Base-by-base conservation (phyloP, 2,329 filamentous ascomycete species). In the Didymella segeticola region DNA sequence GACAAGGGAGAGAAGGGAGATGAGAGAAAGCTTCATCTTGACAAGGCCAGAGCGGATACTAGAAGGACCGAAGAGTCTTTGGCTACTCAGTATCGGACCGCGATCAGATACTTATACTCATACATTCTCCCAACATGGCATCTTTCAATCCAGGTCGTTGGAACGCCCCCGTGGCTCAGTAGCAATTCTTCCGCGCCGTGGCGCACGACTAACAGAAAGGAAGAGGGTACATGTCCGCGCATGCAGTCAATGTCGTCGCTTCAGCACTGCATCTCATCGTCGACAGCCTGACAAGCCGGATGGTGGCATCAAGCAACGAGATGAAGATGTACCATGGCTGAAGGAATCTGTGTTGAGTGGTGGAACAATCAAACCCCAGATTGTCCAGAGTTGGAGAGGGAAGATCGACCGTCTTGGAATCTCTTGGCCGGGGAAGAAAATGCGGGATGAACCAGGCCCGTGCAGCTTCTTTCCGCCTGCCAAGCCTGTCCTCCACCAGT, bases 21-120 rank as follows among this genome's bases (percentile, higher is more conserved):
- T 34, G 19, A 65, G 25, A 39, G 66, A 64, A 39, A 68, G 43
- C 63, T 70, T 70, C 69, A 71, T 57, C 60, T 55, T 37, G 38
- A 34, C 14, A 27, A n/a, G 22, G 37, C 36, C 33, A 42, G 27
- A 39, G 31, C 17, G 48, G 17, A 45, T 45, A 20, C 17, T 27
- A 48, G 31, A 33, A 33, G 37, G 37, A 29, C 38, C 14, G 34
- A 43, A 30, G 33, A 41, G 26, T 27, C 41, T 43, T 39, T 54
- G 39, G 26, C 33, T 43, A 23, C 36, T 41, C 26, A 22, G 8
- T 48, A 10, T 22, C 12, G 15, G 41, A 37, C 30, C 15, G 26
- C 25, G 36, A 42, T 20, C 29, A 33, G 42, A 14, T 56, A 53
- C 50, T 56, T 58, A 57, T 58, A 54, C 27, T 39, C 30, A 10